These are phyloP conservation scores for Aspergillus sp. DNA, from an alignment of 2,329 filamentous ascomycete species.

Conservation along the genomic window DNA sequence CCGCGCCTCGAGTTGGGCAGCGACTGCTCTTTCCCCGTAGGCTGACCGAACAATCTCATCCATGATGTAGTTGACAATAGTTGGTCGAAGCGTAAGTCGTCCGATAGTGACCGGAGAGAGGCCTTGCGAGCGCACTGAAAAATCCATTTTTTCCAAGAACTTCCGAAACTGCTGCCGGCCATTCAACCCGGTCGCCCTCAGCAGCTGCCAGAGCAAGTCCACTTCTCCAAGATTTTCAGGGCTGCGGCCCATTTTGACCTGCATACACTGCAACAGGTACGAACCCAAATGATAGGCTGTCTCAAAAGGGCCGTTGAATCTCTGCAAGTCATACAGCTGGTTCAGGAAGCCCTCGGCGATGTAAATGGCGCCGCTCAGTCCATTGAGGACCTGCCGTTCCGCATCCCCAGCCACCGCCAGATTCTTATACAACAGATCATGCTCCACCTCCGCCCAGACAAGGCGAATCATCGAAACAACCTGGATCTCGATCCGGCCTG, in stretches of 20 bases:
- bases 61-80: neutral
- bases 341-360: neutral
- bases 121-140: neutral
- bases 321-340: neutral
- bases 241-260: neutral
- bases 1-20: neutral
- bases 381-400: neutral
- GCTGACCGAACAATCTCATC: neutral
- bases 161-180: neutral
- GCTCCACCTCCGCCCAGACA: constrained; percentile 28
- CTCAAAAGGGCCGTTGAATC: neutral
- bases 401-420: neutral
- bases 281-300: neutral
- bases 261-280: neutral
- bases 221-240: neutral
- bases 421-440: constrained; percentile 29
- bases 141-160: neutral
- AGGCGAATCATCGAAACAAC: constrained; percentile 26
- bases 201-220: neutral
- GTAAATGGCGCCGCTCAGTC: neutral
- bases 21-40: neutral
- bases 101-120: neutral
- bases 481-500: constrained; percentile 25
- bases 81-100: neutral
- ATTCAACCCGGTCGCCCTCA: neutral